Evolutionary conservation across 2,329 filamentous ascomycete genomes (phyloP).

Genomic region (Alternaria dauci): DNA sequence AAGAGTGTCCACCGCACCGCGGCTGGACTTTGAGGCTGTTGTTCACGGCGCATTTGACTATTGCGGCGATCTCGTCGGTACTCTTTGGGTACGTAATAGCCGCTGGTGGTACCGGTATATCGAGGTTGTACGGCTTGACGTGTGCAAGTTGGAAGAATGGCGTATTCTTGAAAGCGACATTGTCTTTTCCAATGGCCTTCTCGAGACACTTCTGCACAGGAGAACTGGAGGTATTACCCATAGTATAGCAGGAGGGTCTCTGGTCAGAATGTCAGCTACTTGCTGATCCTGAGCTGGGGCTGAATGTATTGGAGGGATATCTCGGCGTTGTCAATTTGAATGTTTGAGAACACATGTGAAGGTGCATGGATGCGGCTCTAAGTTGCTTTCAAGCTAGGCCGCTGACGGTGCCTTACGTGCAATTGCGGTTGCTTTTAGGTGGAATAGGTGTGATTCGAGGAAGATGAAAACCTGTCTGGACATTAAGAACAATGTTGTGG

Average conservation of each 20-base stretch:
- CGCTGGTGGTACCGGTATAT: conserved; percentile 54
- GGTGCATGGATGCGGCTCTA: neutral
- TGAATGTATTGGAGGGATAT: neutral
- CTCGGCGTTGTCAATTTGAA: neutral
- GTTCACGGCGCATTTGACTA: conserved; percentile 66
- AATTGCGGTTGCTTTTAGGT: neutral
- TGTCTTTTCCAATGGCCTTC: conserved; percentile 35
- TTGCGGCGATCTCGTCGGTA: conserved; percentile 62
- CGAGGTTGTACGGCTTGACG: conserved; percentile 51
- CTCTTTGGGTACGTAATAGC: conserved; percentile 66
- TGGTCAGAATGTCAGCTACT: neutral
- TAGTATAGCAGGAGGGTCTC: conserved; percentile 13
- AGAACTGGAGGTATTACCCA: conserved; percentile 45
- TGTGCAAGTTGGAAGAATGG: conserved; percentile 41
- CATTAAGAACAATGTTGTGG: neutral
- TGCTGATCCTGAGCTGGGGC: neutral
- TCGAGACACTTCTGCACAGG: conserved; percentile 40
- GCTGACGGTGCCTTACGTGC: neutral
- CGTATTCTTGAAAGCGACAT: conserved; percentile 35
- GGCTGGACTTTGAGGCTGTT: conserved; percentile 65
- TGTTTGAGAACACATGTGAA: neutral
- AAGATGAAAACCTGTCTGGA: neutral
- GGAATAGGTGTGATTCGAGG: neutral
- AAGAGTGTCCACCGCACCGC: conserved; percentile 71
- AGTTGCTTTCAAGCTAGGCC: neutral